Conservation (phyloP, 2,329 filamentous ascomycete species). For the Ophiostoma triangulosporum region DNA sequence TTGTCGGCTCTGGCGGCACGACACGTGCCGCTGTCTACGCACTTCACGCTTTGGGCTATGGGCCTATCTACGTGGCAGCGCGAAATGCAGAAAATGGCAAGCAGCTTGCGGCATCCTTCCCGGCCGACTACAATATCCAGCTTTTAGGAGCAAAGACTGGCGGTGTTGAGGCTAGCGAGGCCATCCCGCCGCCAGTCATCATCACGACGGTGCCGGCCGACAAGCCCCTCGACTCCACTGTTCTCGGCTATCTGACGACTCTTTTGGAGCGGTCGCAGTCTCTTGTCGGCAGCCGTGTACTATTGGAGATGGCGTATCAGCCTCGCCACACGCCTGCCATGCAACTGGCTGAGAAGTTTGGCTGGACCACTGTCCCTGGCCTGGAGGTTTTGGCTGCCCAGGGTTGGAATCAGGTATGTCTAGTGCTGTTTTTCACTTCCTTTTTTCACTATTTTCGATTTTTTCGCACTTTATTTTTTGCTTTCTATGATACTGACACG, state of each 20-base stretch:
- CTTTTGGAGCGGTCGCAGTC: slow-evolving; percentile 29
- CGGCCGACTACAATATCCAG: slow-evolving; percentile 54
- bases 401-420: slow-evolving; percentile 69
- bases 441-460: no score
- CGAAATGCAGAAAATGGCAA: slow-evolving; percentile 57
- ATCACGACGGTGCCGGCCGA: slow-evolving; percentile 89
- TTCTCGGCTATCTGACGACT: slow-evolving; percentile 50
- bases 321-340: slow-evolving; percentile 73
- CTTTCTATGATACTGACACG: background rate
- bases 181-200: slow-evolving; percentile 51
- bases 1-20: slow-evolving; percentile 85
- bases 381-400: slow-evolving; percentile 83
- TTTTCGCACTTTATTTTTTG: no score
- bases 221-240: slow-evolving; percentile 58
- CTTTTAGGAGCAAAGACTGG: slow-evolving; percentile 37
- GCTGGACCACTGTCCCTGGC: slow-evolving; percentile 76
- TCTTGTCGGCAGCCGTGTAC: slow-evolving; percentile 35
- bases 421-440: background rate
- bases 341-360: slow-evolving; percentile 61
- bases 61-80: slow-evolving; percentile 76
- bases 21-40: slow-evolving; percentile 85
- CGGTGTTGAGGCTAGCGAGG: slow-evolving; percentile 29
- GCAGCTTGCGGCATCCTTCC: slow-evolving; percentile 58
- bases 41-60: slow-evolving; percentile 68
- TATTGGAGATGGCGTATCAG: slow-evolving; percentile 96